Base-by-base conservation (phyloP, 371 early-diverging fungal species). In the Rhizopus microsporus region DNA sequence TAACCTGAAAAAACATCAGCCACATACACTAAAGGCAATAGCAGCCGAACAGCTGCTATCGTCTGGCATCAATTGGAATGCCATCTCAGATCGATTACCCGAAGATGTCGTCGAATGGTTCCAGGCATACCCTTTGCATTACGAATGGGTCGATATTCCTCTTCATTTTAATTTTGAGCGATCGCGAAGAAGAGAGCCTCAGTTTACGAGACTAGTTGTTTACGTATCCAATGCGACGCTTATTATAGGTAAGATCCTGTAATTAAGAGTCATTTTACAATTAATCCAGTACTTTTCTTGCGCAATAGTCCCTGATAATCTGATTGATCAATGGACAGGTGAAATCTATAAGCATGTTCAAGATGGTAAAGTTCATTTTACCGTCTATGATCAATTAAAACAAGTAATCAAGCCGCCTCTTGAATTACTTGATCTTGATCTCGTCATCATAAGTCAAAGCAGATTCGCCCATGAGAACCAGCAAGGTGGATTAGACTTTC, bases 311-410 rank as follows among this genome's bases (percentile, higher is more conserved):
- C 93, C 93, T 1, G 85, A 88, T 51, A 88, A 88, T 37, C 64
- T 93, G 23, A 65, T 86, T 3, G 84, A 79, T 13, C 93, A 93
- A 55, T 93, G 91, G 93, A 69, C 69, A 16, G 74, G 73, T 15
- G 91, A 90, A 65, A 77, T 90, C 40, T 86, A 87, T 72, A 89
- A 85, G 69, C 88, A 87, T 47, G 74, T 84, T 0, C 44, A 77
- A 42, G 83, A 85, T 45, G 59, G 62, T 7, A 75, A 83, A 1
- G 51, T 87, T 35, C 69, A 72, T 30, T 59, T 84, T 33, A 59
- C 81, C 13, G 68, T 74, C 8, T 62, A 86, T 47, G 73, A 80
- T 56, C 72, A 63, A 35, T 59, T 49, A 39, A 74, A 65, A 43
- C 66, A 68, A 12, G 57, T 54, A 39, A 81, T 88, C n/a, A 84